Evolutionary conservation across 2,329 filamentous ascomycete species (phyloP).

Genomic region (Trichophyton schoenleinii): DNA sequence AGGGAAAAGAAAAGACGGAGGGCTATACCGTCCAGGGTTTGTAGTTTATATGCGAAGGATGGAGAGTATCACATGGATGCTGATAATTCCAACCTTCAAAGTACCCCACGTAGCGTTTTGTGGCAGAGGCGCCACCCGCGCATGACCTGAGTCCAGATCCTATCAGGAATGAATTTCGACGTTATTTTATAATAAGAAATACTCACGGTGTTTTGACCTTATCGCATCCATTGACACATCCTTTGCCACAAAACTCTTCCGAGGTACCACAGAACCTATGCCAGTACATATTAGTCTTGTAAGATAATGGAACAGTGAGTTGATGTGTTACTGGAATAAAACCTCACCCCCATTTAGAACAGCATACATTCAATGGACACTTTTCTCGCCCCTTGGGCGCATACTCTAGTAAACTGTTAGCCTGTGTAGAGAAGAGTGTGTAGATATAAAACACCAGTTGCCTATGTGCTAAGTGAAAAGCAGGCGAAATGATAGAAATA

Average conservation of each 20-base stretch:
- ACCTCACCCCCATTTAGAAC: slow-evolving; percentile 20
- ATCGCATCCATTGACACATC: slow-evolving; percentile 4
- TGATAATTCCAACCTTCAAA: slow-evolving; percentile 24
- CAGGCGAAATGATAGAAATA: too few relatives aligned
- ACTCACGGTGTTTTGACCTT: slow-evolving; percentile 6
- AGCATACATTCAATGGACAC: slow-evolving; percentile 31
- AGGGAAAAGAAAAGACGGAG: neutral
- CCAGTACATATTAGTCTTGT: neutral
- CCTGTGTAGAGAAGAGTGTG: neutral
- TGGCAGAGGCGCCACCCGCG: slow-evolving; percentile 4
- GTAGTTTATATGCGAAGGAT: slow-evolving; percentile 7
- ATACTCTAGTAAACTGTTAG: slow-evolving; percentile 1
- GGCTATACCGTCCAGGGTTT: slow-evolving; percentile 7
- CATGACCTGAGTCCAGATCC: slow-evolving; percentile 6
- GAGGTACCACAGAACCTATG: slow-evolving; percentile 8
- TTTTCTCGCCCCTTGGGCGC: slow-evolving; percentile 5
- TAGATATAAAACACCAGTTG: too few relatives aligned
- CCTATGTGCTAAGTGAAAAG: too few relatives aligned
- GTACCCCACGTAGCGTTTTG: slow-evolving; percentile 22
- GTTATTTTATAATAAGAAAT: neutral
- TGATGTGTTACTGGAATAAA: neutral
- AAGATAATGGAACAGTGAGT: neutral
- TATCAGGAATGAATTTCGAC: neutral
- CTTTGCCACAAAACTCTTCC: neutral
- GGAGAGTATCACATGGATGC: slow-evolving; percentile 5